A percentile compares a stretch with the other conserved stretches of the same genome.
Evolutionary conservation across 2,329 filamentous ascomycete genomes (phyloP).

Genomic region (Hymenoscyphus fraxineus): DNA sequence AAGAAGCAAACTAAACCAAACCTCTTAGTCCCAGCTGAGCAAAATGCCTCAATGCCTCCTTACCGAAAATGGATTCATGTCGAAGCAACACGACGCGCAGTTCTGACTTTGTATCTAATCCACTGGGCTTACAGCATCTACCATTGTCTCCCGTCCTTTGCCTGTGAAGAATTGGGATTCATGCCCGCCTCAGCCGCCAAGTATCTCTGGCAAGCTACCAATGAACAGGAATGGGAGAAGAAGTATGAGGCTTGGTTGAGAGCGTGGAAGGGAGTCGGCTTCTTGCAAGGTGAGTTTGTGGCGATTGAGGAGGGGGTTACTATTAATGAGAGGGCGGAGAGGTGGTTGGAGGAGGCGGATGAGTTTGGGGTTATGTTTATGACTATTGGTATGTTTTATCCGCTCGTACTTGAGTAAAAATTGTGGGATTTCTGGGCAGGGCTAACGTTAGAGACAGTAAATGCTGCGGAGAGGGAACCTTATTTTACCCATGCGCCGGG

Average conservation of each 20-base stretch:
- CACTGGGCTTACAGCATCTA: conserved; percentile 40
- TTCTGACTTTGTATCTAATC: conserved; percentile 37
- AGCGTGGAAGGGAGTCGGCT: conserved; percentile 35
- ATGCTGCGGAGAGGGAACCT: not conserved
- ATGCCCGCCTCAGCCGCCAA: conserved; percentile 40
- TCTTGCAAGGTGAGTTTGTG: conserved; percentile 35
- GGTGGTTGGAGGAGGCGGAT: conserved; percentile 42
- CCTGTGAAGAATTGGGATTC: conserved; percentile 37
- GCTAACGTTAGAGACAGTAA: not conserved
- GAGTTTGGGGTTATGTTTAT: conserved; percentile 41
- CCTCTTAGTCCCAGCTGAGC: conserved; percentile 34
- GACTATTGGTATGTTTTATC: conserved; percentile 33
- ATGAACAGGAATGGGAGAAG: conserved; percentile 35
- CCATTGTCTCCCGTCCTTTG: conserved; percentile 35
- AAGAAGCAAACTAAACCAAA: too few species aligned
- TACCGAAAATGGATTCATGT: conserved; percentile 44
- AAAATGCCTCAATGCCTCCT: conserved; percentile 30
- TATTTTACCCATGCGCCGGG: not conserved
- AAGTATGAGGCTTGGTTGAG: conserved; percentile 36
- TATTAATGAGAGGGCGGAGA: conserved; percentile 36
- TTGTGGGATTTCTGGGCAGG: too few species aligned
- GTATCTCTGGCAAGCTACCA: conserved; percentile 38
- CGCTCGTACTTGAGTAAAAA: too few species aligned
- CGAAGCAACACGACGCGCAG: conserved; percentile 50
- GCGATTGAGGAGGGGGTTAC: conserved; percentile 31